Evolutionary conservation across 176 grass and related monocot genomes (phyloP).

Genomic region (Miscanthus lutarioriparius): DNA sequence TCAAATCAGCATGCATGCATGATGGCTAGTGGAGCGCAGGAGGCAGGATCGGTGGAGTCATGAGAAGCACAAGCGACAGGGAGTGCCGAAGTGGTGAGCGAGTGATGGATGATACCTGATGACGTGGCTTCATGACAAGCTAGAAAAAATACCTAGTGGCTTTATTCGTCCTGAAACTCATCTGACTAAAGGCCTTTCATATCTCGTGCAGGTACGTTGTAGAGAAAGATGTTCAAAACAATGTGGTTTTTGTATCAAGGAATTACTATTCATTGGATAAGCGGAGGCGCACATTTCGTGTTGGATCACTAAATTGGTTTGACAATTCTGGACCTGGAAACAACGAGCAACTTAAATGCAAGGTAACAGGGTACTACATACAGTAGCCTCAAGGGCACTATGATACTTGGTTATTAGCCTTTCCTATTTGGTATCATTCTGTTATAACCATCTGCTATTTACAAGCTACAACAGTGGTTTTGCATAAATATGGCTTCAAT

Average conservation of each 20-base stretch:
- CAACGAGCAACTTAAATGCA: slow-evolving; percentile 63
- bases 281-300: slow-evolving; percentile 66
- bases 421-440: background rate
- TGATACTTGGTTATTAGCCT: background rate
- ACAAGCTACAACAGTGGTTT: background rate
- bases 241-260: slow-evolving; percentile 93
- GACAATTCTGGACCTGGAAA: slow-evolving; percentile 46
- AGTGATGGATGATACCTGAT: no score
- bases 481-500: background rate
- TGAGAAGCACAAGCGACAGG: no score
- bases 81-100: no score
- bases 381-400: background rate
- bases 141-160: no score
- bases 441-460: background rate
- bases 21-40: no score
- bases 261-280: slow-evolving; percentile 94
- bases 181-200: background rate
- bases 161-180: background rate
- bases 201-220: slow-evolving; percentile 74
- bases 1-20: no score
- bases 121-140: no score
- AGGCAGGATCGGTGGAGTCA: no score
- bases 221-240: slow-evolving; percentile 86
- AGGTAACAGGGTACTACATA: slow-evolving; percentile 49
- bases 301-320: slow-evolving; percentile 88